These are phyloP conservation scores for Phytopythium litorale DNA, from an alignment of 352 stramenopile genomes.

Conservation along the genomic window DNA sequence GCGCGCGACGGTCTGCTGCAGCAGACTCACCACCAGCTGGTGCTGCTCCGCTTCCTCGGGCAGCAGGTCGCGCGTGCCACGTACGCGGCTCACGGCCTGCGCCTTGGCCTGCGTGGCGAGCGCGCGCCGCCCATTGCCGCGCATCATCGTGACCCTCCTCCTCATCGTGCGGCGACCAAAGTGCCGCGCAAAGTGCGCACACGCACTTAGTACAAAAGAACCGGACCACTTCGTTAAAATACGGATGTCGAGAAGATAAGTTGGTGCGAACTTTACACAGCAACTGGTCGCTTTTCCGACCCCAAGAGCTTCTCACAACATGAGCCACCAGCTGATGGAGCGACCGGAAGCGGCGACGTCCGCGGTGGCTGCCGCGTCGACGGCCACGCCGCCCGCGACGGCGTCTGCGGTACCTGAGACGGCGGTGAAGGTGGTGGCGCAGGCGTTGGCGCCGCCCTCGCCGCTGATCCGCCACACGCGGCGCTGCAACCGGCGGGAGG, in stretches of 20 bases:
- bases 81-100: conserved; percentile 46
- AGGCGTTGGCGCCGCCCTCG: neutral
- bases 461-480: conserved; percentile 45
- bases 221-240: neutral
- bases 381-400: neutral
- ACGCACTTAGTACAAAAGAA: neutral
- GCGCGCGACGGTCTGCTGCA: conserved; percentile 54
- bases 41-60: conserved; percentile 60
- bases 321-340: conserved; percentile 4
- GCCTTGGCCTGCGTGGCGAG: conserved; percentile 14
- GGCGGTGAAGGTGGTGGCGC: conserved; percentile 11
- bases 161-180: neutral
- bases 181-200: neutral
- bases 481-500: conserved; percentile 51
- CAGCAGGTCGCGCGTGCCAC: conserved; percentile 73
- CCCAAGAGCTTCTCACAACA: neutral
- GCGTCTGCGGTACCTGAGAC: neutral
- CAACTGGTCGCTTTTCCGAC: neutral
- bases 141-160: neutral
- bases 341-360: neutral
- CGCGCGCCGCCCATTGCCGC: neutral
- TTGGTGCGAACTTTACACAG: neutral
- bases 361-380: neutral
- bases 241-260: neutral
- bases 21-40: conserved; percentile 44